These are phyloP conservation scores for Obelidium mucronatum DNA, from an alignment of 192 early-diverging fungal genomes.

Conservation along the genomic window DNA sequence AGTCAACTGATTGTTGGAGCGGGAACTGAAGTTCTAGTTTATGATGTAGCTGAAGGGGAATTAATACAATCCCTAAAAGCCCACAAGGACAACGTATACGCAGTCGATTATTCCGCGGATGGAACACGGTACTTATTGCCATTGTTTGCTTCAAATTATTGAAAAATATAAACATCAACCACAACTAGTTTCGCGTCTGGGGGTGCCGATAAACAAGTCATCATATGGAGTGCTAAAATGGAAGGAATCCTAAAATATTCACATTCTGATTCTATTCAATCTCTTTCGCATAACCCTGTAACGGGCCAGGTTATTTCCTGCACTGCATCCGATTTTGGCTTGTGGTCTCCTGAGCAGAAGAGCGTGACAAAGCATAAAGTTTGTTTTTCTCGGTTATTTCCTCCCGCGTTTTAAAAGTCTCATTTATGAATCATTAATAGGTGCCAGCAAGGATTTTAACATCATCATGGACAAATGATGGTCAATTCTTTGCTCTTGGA, in stretches of 20 bases:
- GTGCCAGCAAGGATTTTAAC: constrained; percentile 54
- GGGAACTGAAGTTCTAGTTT: constrained; percentile 61
- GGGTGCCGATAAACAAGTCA: constrained; percentile 67
- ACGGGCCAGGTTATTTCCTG: constrained; percentile 58
- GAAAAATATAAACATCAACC: too few relatives aligned
- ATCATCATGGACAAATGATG: constrained; percentile 63
- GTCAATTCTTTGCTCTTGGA: constrained; percentile 63
- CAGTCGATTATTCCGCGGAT: constrained; percentile 51
- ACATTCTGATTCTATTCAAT: constrained; percentile 63
- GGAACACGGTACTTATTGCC: constrained; percentile 21
- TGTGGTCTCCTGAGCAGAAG: constrained; percentile 65
- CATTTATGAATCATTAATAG: constrained; percentile 48
- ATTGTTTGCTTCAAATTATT: constrained; percentile 32
- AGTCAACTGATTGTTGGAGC: constrained; percentile 56
- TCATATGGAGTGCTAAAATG: constrained; percentile 62
- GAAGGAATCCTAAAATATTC: constrained; percentile 66
- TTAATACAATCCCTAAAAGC: constrained; percentile 60
- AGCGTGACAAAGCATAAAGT: constrained; percentile 65
- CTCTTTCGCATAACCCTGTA: constrained; percentile 54
- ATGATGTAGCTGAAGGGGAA: constrained; percentile 58
- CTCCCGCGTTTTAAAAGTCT: constrained; percentile 19
- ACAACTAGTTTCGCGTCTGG: constrained; percentile 59
- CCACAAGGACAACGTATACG: constrained; percentile 61
- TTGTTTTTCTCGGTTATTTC: background rate
- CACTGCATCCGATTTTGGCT: constrained; percentile 62